Evolutionary conservation across 352 stramenopile genomes (phyloP).

Genomic region (Phytopythium vexans): DNA sequence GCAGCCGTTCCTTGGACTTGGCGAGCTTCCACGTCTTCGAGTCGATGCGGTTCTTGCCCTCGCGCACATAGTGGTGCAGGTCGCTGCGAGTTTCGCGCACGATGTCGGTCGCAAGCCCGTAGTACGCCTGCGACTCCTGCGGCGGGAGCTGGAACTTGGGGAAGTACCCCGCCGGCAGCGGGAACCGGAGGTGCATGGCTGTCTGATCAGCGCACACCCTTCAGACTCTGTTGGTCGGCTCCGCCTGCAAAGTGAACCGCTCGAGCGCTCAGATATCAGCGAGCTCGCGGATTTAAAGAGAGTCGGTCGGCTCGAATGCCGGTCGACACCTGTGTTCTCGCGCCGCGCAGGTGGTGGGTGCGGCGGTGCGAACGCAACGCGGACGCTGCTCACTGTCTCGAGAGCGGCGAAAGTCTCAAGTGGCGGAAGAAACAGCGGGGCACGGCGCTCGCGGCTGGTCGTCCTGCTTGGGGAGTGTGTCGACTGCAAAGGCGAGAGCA

Average conservation of each 20-base stretch:
- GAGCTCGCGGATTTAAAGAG: no score
- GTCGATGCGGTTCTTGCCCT: constrained; percentile 57
- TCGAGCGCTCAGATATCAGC: no score
- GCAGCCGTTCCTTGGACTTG: constrained; percentile 63
- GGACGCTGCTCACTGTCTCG: background rate
- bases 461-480: background rate
- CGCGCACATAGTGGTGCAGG: constrained; percentile 48
- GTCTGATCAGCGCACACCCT: no score
- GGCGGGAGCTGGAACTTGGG: constrained; percentile 65
- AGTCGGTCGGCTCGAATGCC: no score
- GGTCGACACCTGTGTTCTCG: no score
- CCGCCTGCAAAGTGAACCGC: background rate
- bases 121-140: constrained; percentile 48
- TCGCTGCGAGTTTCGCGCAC: constrained; percentile 59
- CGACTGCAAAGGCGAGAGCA: background rate
- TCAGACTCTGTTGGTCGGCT: background rate
- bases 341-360: no score
- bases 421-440: background rate
- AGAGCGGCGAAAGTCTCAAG: background rate
- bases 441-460: background rate
- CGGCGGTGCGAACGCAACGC: no score
- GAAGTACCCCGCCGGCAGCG: constrained; percentile 63
- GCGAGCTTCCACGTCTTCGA: constrained; percentile 59
- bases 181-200: constrained; percentile 72
- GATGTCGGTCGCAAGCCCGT: constrained; percentile 55